Evolutionary conservation across 192 early-diverging fungal species (phyloP), one percentile per base, ranked within the genome.

Genomic region (Glomus cerebriforme): DNA sequence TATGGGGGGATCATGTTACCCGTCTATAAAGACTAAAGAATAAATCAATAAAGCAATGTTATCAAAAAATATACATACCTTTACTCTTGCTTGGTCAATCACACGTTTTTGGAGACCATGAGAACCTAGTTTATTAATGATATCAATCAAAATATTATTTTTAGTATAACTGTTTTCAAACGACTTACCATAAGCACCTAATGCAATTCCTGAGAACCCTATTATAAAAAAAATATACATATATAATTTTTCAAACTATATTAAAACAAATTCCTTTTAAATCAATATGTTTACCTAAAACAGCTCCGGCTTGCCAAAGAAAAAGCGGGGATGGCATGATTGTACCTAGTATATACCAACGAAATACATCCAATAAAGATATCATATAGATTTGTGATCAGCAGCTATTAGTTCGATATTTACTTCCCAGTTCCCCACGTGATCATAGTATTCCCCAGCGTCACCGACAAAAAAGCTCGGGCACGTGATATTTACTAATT

Each of bases 121-220:
- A 64, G 67, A 29, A 73, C 77, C 35, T 47, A 34, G 29, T 73
- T 77, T 74, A 79, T 71, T 49, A 63, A 73, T 37, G 81, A 49
- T 78, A 79, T 47, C 75, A 37, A 32, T 82, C 34, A 35, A 88
- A 70, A 32, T 75, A 65, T 43, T 80, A 80, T 2, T 3, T 43
- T 43, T 10, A 43, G 2, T 43, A 43, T 43, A n/a, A n/a, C n/a
- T 10, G 2, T 43, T 37, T 43, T 43, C 12, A 43, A 43, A 8
- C 39, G 73, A 77, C 1, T 87, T 73, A 45, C 83, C 88, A 64
- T 87, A 86, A 9, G 87, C 81, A 29, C 88, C 87, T 78, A 88
- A 85, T 4, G 87, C 87, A 67, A 83, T 82, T 9, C 86, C 80
- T 24, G 72, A 84, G 29, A 87, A 74, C 5, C 70, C 84, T n/a